phyloP scores from a whole-genome alignment of 2,329 filamentous ascomycete species.

The Fusarium coffeatum region DNA sequence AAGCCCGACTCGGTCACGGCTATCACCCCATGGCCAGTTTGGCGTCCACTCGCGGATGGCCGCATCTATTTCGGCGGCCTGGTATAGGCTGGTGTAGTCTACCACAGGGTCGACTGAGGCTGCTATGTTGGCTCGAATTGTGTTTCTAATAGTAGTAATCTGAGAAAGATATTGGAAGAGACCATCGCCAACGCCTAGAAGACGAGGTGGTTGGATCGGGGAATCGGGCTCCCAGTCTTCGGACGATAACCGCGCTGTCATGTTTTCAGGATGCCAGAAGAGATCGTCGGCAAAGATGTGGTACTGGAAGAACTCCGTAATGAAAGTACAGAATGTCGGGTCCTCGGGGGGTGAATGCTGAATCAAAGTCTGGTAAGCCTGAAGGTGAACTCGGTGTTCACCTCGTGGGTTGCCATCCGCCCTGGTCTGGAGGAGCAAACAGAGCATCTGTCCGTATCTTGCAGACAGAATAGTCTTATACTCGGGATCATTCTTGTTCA shows the following conservation, averaged over 20 bases:
- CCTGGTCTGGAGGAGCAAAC: constrained; percentile 67
- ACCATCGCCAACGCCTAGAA: constrained; percentile 85
- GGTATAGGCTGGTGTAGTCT: constrained; percentile 77
- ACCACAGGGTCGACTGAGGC: constrained; percentile 73
- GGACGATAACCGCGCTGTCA: constrained; percentile 53
- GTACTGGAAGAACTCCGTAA: constrained; percentile 87
- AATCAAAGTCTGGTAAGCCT: constrained; percentile 80
- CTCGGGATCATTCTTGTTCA: constrained; percentile 57
- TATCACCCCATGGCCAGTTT: constrained; percentile 67
- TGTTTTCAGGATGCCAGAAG: constrained; percentile 60
- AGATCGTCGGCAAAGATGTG: constrained; percentile 76
- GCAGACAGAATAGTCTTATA: constrained; percentile 63
- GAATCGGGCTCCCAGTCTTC: constrained; percentile 58
- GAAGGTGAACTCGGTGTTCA: constrained; percentile 82
- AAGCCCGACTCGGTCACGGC: constrained; percentile 65
- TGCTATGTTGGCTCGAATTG: constrained; percentile 75
- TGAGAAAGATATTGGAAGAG: constrained; percentile 82
- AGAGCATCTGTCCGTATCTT: constrained; percentile 72
- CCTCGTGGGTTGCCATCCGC: constrained; percentile 69
- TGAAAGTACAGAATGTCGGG: constrained; percentile 71
- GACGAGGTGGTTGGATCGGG: constrained; percentile 61
- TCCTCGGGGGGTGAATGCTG: constrained; percentile 69
- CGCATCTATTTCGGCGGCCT: constrained; percentile 79
- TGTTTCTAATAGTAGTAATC: constrained; percentile 81
- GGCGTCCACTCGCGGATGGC: constrained; percentile 81